A percentile compares a stretch with the other conserved stretches of the same genome.
Evolutionary conservation across 306 rosid genomes (phyloP).

Genomic region (Trifolium dubium): DNA sequence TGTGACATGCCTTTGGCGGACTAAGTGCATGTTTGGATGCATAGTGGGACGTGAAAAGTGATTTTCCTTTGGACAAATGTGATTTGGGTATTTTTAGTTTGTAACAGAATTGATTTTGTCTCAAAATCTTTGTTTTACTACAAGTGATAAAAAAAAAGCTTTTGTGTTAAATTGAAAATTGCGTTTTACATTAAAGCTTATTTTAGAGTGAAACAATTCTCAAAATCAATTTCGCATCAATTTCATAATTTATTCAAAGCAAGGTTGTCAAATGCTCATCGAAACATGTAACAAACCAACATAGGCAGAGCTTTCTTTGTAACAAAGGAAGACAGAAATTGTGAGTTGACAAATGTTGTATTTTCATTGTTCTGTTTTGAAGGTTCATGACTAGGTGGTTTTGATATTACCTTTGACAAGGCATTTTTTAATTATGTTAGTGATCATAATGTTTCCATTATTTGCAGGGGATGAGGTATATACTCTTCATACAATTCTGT

Average conservation of each 20-base stretch:
- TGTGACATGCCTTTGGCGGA: conserved; percentile 8
- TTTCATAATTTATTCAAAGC: not conserved
- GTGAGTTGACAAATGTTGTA: conserved; percentile 20
- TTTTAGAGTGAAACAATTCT: not conserved
- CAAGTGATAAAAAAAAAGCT: not conserved
- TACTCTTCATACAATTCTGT: conserved; percentile 42
- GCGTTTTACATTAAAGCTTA: not conserved
- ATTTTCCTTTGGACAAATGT: not conserved
- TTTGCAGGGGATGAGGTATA: conserved; percentile 97
- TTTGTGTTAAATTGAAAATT: not conserved
- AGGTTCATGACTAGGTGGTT: not conserved
- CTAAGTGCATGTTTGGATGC: not conserved
- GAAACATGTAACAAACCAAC: conserved; percentile 4
- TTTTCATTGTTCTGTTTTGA: conserved; percentile 17
- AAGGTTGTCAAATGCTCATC: not conserved
- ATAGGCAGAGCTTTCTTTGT: not conserved
- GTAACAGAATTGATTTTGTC: not conserved
- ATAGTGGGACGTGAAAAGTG: not conserved
- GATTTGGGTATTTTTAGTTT: not conserved
- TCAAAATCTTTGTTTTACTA: not conserved
- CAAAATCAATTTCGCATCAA: not conserved
- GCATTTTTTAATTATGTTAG: conserved; percentile 29
- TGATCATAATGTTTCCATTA: conserved; percentile 42
- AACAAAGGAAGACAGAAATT: conserved; percentile 11
- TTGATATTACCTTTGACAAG: conserved; percentile 25